Evolutionary conservation across 2,329 filamentous ascomycete genomes (phyloP).

Genomic region (Camillea tinctor): DNA sequence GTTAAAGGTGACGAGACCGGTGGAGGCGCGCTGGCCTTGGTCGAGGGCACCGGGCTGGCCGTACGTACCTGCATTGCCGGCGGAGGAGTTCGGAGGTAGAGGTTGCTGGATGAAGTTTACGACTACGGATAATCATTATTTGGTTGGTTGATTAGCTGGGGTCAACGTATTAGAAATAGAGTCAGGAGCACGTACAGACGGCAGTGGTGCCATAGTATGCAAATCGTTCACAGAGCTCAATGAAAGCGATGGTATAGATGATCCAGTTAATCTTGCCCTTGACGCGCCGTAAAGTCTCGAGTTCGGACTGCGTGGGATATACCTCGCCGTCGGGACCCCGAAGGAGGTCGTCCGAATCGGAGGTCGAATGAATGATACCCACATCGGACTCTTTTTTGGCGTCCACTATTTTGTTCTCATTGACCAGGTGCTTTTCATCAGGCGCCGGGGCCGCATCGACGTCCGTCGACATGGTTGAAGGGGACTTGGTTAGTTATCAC

Average conservation of each 20-base stretch:
- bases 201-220: slow-evolving; percentile 63
- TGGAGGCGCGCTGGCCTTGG: slow-evolving; percentile 35
- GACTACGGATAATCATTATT: slow-evolving; percentile 23
- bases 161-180: not conserved
- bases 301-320: slow-evolving; percentile 53
- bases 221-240: slow-evolving; percentile 64
- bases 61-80: slow-evolving; percentile 44
- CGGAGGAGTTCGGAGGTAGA: slow-evolving; percentile 43
- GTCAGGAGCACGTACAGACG: slow-evolving; percentile 46
- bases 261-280: slow-evolving; percentile 53
- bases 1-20: slow-evolving; percentile 30
- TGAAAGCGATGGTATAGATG: slow-evolving; percentile 59
- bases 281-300: slow-evolving; percentile 51
- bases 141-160: not conserved
- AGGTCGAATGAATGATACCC: slow-evolving; percentile 11
- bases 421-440: slow-evolving; percentile 8
- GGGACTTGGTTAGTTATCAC: not conserved
- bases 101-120: slow-evolving; percentile 53
- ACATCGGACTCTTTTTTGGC: slow-evolving; percentile 9
- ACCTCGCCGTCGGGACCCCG: slow-evolving; percentile 35
- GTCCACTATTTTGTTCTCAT: not conserved
- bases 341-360: slow-evolving; percentile 19
- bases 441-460: slow-evolving; percentile 1
- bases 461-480: slow-evolving; percentile 20
- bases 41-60: slow-evolving; percentile 54